Base-by-base conservation (phyloP, 2,329 filamentous ascomycete genomes). In the Alternaria arborescens region DNA sequence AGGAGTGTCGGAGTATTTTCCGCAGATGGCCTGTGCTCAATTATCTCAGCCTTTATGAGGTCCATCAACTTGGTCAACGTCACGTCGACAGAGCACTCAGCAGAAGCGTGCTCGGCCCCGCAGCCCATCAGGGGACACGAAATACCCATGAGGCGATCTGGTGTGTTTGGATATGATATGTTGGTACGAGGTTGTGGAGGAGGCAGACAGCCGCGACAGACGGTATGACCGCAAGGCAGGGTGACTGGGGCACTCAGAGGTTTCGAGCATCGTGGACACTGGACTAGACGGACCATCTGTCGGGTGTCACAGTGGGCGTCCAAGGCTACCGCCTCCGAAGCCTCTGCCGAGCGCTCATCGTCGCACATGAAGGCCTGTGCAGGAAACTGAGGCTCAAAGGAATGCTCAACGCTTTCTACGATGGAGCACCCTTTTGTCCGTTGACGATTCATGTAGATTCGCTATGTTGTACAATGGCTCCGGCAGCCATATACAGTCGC, bases 131-230 rank as follows among this genome's bases (percentile, higher is more conserved):
- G 89, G 0, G 91, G 91, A 72, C 94, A 97, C n/a, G 77, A 79
- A 70, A 97, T 91, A 0, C 89, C 92, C 68, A 87, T 83, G 41
- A 88, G 81, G 40, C 93, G 86, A 42, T 86, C 87, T 7, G 88
- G 86, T 1, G 85, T 84, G 16, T 87, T 88, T 1, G 92, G 93
- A 76, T 94, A 97, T 2, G 92, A 90, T 59, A 97, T 91, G 62
- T 92, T 88, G 48, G 82, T 82, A 44, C 93, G 86, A 16, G 83
- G 77, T 69, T 89, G 86, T 3, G 88, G 80, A 47, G 86, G 79
- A 1, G 93, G 93, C 2, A 97, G 79, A 77, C 94, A 97, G 51
- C 78, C 77, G 71, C 86, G 88, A 80, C 94, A 97, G 11, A 97
- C 78, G 11, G 89, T 89, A 72, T 90, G 87, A 28, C 93, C 93